These are phyloP conservation scores for Mychonastes homosphaera DNA, from an alignment of 139 green algal species.

Conservation along the genomic window DNA sequence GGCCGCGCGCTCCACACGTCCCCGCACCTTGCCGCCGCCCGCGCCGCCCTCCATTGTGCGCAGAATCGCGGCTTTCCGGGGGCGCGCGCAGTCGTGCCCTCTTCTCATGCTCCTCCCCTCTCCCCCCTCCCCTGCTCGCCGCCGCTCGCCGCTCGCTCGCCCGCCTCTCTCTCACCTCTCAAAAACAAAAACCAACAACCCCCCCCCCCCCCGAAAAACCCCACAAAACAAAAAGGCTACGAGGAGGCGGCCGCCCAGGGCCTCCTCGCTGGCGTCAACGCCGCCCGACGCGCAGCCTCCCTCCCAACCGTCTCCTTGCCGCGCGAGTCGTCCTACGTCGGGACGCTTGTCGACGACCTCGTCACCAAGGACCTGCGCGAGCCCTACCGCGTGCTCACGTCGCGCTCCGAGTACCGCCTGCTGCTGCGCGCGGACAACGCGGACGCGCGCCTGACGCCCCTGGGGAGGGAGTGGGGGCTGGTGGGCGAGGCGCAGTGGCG, in stretches of 20 bases:
- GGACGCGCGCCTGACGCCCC: constrained; percentile 78
- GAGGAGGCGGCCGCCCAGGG: constrained; percentile 91
- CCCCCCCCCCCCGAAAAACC: too few relatives aligned
- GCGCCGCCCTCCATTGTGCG: too few relatives aligned
- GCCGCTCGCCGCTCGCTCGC: too few relatives aligned
- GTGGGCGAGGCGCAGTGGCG: constrained; percentile 65
- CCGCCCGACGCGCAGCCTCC: constrained; percentile 49
- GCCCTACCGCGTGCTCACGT: constrained; percentile 95
- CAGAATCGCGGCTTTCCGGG: too few relatives aligned
- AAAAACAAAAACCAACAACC: too few relatives aligned
- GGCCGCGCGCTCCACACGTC: too few relatives aligned
- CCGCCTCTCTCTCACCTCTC: too few relatives aligned
- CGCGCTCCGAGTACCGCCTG: constrained; percentile 79
- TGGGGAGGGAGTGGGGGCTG: constrained; percentile 76
- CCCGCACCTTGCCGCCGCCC: too few relatives aligned
- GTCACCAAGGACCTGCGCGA: constrained; percentile 93
- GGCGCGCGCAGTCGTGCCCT: too few relatives aligned
- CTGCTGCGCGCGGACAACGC: constrained; percentile 91
- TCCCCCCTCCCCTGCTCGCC: too few relatives aligned
- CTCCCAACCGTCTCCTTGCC: constrained; percentile 42
- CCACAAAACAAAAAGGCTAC: too few relatives aligned
- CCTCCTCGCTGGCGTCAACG: constrained; percentile 86
- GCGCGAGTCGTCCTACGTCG: constrained; percentile 76
- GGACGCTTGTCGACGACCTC: constrained; percentile 93
- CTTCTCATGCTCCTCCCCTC: too few relatives aligned